phyloP scores from a whole-genome alignment of 2,329 filamentous ascomycete genomes.

The Fusarium transvaalense region DNA sequence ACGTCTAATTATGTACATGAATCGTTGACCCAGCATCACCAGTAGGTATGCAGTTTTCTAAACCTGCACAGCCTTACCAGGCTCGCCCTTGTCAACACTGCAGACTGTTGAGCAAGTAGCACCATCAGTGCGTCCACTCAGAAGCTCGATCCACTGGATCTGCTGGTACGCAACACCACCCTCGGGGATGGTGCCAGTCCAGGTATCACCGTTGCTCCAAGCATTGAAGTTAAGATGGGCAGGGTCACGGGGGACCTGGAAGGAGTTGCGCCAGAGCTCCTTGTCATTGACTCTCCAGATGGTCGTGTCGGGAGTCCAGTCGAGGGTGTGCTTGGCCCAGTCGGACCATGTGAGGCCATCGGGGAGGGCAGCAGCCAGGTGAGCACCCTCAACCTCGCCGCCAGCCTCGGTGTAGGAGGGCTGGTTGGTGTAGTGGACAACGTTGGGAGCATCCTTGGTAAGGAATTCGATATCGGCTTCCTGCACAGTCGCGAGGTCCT shows the following conservation, averaged over 20 bases:
- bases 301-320: slow-evolving; percentile 67
- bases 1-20: slow-evolving; percentile 12
- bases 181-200: slow-evolving; percentile 67
- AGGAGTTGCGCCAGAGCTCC: slow-evolving; percentile 62
- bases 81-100: slow-evolving; percentile 48
- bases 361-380: slow-evolving; percentile 59
- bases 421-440: slow-evolving; percentile 70
- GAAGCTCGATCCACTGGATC: slow-evolving; percentile 71
- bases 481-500: slow-evolving; percentile 55
- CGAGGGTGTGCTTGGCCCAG: slow-evolving; percentile 69
- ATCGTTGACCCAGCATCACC: not conserved
- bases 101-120: slow-evolving; percentile 38
- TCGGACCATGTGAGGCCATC: slow-evolving; percentile 60
- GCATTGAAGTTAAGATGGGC: slow-evolving; percentile 67
- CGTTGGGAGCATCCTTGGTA: slow-evolving; percentile 57
- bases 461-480: slow-evolving; percentile 66
- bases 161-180: slow-evolving; percentile 65
- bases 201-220: slow-evolving; percentile 70
- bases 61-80: slow-evolving; percentile 56
- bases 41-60: slow-evolving; percentile 1
- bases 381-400: slow-evolving; percentile 60
- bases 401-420: slow-evolving; percentile 61
- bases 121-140: slow-evolving; percentile 58
- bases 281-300: slow-evolving; percentile 67
- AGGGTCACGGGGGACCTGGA: slow-evolving; percentile 66